Base-by-base conservation (phyloP, 192 early-diverging fungal species). In the Lobosporangium transversale region DNA sequence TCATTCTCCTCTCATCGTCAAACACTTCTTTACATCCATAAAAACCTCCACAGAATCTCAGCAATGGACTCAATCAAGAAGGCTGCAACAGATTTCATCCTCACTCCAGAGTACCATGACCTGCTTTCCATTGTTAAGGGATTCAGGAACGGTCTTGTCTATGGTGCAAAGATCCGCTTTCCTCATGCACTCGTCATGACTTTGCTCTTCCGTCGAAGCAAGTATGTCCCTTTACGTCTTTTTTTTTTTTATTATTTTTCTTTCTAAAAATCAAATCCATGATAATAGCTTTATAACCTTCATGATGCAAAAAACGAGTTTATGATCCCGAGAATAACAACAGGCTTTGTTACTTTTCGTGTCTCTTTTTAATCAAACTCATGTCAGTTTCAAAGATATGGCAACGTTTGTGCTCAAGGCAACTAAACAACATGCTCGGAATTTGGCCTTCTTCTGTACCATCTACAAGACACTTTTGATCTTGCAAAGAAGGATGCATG, bases 101-200 rank as follows among this genome's bases (percentile, higher is more conserved):
- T 90, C 53, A 83, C 88, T 59, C 93, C 93, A n/a, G 80, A 84
- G 55, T 88, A 93, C 83, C 92, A 92, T 82, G 91, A 94, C 59
- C 29, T 92, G 11, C 84, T 97, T 37, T 80, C 93, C 27, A 89
- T 97, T 35, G 78, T 97, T 51, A 97, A 97, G 79, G 94, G 94
- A 21, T 91, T 94, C 59, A 87, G 97, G 58, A 98, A 96, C 79
- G 97, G 97, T 60, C 87, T 94, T 45, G 97, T 98, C 11, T 98
- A 98, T 64, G 97, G 95, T 31, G 93, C 95, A 48, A 96, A 97
- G 81, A 90, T 98, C 58, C 84, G 97, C 44, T 97, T 97, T 63
- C 96, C 96, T n/a, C 96, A 98, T 79, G 96, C 96, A 18, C 79
- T 98, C 0, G 95, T 98, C 57, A 98, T 98, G 96, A 95, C 97